Evolutionary conservation across 1,284 basidiomycete genomes (phyloP).

Genomic region (Puccinia horiana): DNA sequence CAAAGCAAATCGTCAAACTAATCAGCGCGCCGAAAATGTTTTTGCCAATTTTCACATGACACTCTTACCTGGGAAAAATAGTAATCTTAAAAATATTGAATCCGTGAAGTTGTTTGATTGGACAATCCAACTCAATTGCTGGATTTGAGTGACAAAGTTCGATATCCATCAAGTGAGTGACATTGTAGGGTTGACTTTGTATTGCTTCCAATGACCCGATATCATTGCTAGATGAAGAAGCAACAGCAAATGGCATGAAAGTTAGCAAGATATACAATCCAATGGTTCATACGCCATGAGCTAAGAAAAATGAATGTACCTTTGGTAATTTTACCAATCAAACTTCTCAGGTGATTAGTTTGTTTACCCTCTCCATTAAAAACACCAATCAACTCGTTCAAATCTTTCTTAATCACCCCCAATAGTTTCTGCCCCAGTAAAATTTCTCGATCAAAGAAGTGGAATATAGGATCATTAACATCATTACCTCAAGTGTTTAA

Average conservation of each 20-base stretch:
- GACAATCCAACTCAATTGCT: constrained; percentile 77
- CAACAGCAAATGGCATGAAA: background rate
- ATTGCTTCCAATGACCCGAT: constrained; percentile 80
- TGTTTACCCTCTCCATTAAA: constrained; percentile 85
- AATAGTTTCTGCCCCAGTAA: constrained; percentile 75
- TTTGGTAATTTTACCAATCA: constrained; percentile 84
- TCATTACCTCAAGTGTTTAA: constrained; percentile 50
- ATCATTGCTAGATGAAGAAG: constrained; percentile 68
- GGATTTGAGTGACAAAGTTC: constrained; percentile 75
- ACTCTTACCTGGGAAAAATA: constrained; percentile 76
- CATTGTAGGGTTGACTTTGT: constrained; percentile 79
- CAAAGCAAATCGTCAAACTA: background rate
- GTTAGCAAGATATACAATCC: background rate
- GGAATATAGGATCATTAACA: constrained; percentile 71
- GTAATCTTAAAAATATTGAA: constrained; percentile 76
- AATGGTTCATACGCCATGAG: background rate
- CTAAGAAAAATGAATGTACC: constrained; percentile 62
- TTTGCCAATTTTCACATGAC: background rate
- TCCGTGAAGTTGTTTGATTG: constrained; percentile 67
- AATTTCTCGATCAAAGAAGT: constrained; percentile 86
- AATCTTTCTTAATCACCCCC: constrained; percentile 73
- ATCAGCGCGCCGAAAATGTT: background rate
- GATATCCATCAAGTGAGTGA: constrained; percentile 68
- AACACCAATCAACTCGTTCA: constrained; percentile 76
- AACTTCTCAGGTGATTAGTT: constrained; percentile 83